Evolutionary conservation across 1,284 basidiomycete genomes (phyloP).

Genomic region (Trametes hirsuta): DNA sequence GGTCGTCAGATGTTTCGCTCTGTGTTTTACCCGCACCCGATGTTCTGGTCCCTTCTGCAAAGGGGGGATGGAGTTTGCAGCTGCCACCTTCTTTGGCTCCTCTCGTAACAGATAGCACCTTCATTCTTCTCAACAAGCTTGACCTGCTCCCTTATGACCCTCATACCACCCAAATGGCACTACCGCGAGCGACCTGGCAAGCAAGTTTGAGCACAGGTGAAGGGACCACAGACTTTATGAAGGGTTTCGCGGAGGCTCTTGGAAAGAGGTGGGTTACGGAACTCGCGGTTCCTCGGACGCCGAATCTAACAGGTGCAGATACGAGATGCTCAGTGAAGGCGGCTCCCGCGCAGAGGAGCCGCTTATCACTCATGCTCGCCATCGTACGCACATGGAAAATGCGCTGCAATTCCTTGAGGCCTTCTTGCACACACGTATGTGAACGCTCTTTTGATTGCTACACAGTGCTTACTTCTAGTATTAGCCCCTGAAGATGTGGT

Average conservation of each 20-base stretch:
- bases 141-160: slow-evolving; percentile 48
- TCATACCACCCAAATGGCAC: background rate
- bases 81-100: slow-evolving; percentile 51
- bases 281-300: too few species aligned
- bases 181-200: slow-evolving; percentile 46
- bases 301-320: slow-evolving; percentile 34
- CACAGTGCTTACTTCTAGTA: background rate
- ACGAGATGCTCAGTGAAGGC: slow-evolving; percentile 37
- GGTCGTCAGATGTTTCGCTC: slow-evolving; percentile 69
- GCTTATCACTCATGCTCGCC: slow-evolving; percentile 79
- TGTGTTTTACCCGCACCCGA: slow-evolving; percentile 77
- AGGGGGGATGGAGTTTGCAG: slow-evolving; percentile 22
- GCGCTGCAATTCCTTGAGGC: slow-evolving; percentile 68
- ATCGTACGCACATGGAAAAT: slow-evolving; percentile 74
- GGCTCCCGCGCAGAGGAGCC: slow-evolving; percentile 45
- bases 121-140: slow-evolving; percentile 75
- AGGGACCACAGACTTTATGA: slow-evolving; percentile 62
- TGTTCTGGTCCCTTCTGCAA: slow-evolving; percentile 29
- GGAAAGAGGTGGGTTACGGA: slow-evolving; percentile 50
- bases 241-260: slow-evolving; percentile 56
- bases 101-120: slow-evolving; percentile 57
- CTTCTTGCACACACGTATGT: slow-evolving; percentile 62
- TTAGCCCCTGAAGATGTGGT: slow-evolving; percentile 65
- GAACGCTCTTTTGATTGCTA: slow-evolving; percentile 3
- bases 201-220: slow-evolving; percentile 65